Evolutionary conservation across 441 rosid genomes (phyloP), one percentile per base, ranked within the genome.

Genomic region (Manihot esculenta): DNA sequence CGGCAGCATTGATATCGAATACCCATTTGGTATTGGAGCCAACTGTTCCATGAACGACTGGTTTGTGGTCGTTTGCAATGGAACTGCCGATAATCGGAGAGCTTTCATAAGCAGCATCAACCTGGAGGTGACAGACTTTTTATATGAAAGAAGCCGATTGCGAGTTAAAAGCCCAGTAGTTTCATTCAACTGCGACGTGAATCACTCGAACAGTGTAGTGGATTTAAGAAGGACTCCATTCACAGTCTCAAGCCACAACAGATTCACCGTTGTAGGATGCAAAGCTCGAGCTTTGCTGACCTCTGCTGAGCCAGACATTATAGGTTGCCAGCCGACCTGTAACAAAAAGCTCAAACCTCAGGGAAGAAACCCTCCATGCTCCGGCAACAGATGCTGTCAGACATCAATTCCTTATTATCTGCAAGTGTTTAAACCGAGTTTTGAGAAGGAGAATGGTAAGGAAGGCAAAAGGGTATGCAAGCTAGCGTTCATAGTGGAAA

Each of bases 301-400:
- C 1, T 3, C 18, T 23, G 55, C 55, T 10, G 55, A 64, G 20
- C 55, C 68, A 15, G 27, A 15, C 12, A 64, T 64, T 17, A 21
- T 47, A 3, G 68, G 68, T 3, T 64, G 68, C 68, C 21, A 45
- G 10, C 55, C 68, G 5, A 64, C 55, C 11, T 64, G 68, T 8
- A 13, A 47, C 38, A 4, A 24, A 38, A 47, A 64, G 50, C 21
- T 45, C 8, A 15, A 15, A 24, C 54, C 41, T 3, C 38, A 47
- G 6, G 69, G 42, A 65, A 8, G 7, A 26, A 8, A 10, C 9
- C 56, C 68, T 3, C 7, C 45, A 8, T 65, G 69, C 58, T 30
- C 55, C 2, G 56, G 54, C 44, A 65, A 49, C 58, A 30, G 2
- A 15, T 65, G 69, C 45, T 65, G 69, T 41, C 58, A 49, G 21